These are phyloP conservation scores for Gnomoniopsis sp. DNA, from an alignment of 2,329 filamentous ascomycete species.

Conservation along the genomic window DNA sequence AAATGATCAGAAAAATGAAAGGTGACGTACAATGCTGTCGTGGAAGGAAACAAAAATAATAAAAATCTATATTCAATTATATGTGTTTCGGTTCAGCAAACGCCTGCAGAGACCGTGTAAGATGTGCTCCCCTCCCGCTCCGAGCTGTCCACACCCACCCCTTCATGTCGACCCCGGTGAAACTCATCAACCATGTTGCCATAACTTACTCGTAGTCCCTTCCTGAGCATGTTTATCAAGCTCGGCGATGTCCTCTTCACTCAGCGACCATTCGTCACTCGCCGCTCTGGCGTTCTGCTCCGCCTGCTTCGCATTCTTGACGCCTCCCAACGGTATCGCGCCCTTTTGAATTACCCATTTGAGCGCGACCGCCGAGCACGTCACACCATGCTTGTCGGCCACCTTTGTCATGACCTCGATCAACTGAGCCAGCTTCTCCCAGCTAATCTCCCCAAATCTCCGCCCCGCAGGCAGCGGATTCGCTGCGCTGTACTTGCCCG, in stretches of 20 bases:
- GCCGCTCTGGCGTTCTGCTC: slow-evolving; percentile 33
- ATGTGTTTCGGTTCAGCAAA: too few relatives aligned
- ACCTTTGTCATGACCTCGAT: slow-evolving; percentile 33
- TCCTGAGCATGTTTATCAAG: slow-evolving; percentile 38
- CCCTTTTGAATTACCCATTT: slow-evolving; percentile 44
- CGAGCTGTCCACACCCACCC: too few relatives aligned
- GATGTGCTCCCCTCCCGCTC: too few relatives aligned
- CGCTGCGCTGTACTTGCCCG: slow-evolving; percentile 35
- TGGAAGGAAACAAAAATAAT: too few relatives aligned
- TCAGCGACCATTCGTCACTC: slow-evolving; percentile 35
- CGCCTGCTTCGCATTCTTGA: slow-evolving; percentile 38
- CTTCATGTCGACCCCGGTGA: too few relatives aligned
- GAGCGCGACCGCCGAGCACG: slow-evolving; percentile 36
- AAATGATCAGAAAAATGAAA: too few relatives aligned
- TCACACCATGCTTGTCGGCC: slow-evolving; percentile 30
- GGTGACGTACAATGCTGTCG: too few relatives aligned
- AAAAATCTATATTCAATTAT: too few relatives aligned
- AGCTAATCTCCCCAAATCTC: slow-evolving; percentile 39
- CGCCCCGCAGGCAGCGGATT: slow-evolving; percentile 34
- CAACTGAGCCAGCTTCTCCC: slow-evolving; percentile 37
- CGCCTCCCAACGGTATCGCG: slow-evolving; percentile 37
- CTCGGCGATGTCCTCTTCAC: slow-evolving; percentile 35
- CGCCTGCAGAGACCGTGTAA: too few relatives aligned
- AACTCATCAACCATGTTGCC: slow-evolving; percentile 37
- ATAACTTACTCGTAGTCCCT: slow-evolving; percentile 34